These are phyloP conservation scores for Aspergillus vadensis DNA, from an alignment of 2,329 filamentous ascomycete species.

Conservation along the genomic window DNA sequence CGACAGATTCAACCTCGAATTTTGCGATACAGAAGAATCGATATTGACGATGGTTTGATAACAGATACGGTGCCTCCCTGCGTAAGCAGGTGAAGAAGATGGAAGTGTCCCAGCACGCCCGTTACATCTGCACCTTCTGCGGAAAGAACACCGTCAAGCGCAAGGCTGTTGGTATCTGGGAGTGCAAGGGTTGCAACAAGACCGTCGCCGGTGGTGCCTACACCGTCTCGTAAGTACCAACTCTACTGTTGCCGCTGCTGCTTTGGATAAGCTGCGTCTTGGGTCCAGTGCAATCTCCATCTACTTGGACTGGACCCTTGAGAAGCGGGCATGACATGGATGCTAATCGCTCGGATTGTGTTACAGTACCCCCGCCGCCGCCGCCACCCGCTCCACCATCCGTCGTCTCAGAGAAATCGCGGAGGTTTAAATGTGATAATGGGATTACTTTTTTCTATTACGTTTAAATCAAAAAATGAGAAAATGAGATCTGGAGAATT, in stretches of 20 bases:
- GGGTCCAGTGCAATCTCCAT: neutral
- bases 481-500: conserved; percentile 36
- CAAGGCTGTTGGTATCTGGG: conserved; percentile 91
- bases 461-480: conserved; percentile 43
- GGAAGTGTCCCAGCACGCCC: conserved; percentile 98
- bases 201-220: conserved; percentile 91
- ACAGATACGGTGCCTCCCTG: conserved; percentile 96
- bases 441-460: conserved; percentile 40
- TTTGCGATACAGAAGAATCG: conserved; percentile 8
- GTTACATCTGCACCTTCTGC: conserved; percentile 98
- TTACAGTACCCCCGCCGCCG: conserved; percentile 81
- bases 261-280: neutral
- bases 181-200: conserved; percentile 95
- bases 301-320: neutral
- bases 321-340: conserved; percentile 9
- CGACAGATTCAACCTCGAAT: conserved; percentile 24
- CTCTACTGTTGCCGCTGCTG: neutral
- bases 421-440: conserved; percentile 65
- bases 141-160: conserved; percentile 94
- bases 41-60: conserved; percentile 28
- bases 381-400: conserved; percentile 93
- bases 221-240: conserved; percentile 82
- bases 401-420: conserved; percentile 96
- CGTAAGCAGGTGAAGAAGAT: conserved; percentile 99
- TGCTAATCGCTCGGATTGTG: conserved; percentile 17